Base-by-base conservation (phyloP, 805 yeast species). In the Saturnispora zaruensis region DNA sequence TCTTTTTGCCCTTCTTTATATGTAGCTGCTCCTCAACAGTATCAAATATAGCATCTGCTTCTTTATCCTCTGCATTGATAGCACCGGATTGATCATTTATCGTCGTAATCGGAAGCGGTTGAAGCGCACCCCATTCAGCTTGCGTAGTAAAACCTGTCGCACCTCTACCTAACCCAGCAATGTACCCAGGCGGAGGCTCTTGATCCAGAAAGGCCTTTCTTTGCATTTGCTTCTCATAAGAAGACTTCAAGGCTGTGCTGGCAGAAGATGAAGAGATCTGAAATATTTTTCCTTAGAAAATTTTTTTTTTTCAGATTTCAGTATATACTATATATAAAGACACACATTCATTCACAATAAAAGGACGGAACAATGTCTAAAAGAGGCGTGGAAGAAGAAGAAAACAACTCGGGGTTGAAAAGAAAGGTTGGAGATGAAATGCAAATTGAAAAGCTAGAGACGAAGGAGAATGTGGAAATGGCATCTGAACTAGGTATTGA, bases 151-250 rank as follows among this genome's bases (percentile, higher is more conserved):
- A 90, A 5, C 97, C 98, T 1, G 87, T 78, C 1, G 97, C 98
- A 25, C 99, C 99, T 61, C 99, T 73, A 0, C 97, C 98, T 6
- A 89, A 67, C 24, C 99, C 99, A 3, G 98, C 84, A 38, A 89
- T 77, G 62, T 91, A 91, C 5, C 95, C 95, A 2, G 84, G 77
- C 0, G 99, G 99, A 1, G 98, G 84, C 53, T 81, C 80, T 68
- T 85, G 87, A 60, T 84, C 88, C 44, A 91, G 70, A 66, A 93
- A 93, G 5, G 79, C 69, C 53, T 75, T 76, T 50, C 79, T 63
- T 28, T 77, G 78, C 82, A 75, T 74, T 18, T 25, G 20, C 6
- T 23, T 16, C 16, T 25, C 38, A 28, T 11, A 8, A 11, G 13
- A 28, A 28, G n/a, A 28, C 24, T 37, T 33, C 44, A 25, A 28